Percentiles rank a stretch among this genome's conserved stretches.
Evolutionary conservation across 2,329 filamentous ascomycete species (phyloP).

Genomic region (Nothopassalora personata): DNA sequence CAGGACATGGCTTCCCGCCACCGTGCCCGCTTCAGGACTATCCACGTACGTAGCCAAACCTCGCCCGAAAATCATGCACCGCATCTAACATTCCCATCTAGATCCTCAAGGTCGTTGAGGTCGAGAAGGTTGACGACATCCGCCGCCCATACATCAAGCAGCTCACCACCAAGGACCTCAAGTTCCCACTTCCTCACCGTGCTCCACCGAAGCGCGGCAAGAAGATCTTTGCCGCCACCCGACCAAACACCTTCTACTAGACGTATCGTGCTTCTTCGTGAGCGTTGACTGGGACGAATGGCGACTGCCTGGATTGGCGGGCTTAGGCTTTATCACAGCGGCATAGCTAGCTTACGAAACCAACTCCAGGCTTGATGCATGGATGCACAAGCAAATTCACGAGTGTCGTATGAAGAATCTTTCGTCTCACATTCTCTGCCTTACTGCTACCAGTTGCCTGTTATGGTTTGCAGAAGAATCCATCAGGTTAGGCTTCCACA

Average conservation of each 20-base stretch:
- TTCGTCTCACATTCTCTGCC: no score
- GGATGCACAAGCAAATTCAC: constrained; percentile 2
- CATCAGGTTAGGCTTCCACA: no score
- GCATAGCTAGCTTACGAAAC: constrained; percentile 20
- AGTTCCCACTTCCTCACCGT: constrained; percentile 98
- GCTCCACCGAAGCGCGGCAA: constrained; percentile 73
- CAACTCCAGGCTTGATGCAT: constrained; percentile 3
- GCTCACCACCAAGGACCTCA: constrained; percentile 88
- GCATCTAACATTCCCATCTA: constrained; percentile 36
- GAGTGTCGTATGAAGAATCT: background rate
- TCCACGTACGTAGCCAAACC: constrained; percentile 69
- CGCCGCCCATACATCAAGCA: constrained; percentile 99
- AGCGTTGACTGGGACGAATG: constrained; percentile 19
- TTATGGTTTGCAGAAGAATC: no score
- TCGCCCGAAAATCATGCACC: background rate
- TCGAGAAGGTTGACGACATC: constrained; percentile 90
- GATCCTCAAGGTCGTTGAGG: constrained; percentile 97
- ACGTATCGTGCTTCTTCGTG: constrained; percentile 37
- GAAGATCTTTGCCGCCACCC: constrained; percentile 89
- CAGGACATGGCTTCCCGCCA: constrained; percentile 99
- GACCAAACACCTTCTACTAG: constrained; percentile 98
- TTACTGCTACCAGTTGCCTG: no score
- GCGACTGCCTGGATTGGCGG: constrained; percentile 17
- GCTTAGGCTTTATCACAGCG: constrained; percentile 17
- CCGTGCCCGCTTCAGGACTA: constrained; percentile 94